Conservation (phyloP, 108 stramenopile genomes). For the Cyclostephanos invisitatus region DNA sequence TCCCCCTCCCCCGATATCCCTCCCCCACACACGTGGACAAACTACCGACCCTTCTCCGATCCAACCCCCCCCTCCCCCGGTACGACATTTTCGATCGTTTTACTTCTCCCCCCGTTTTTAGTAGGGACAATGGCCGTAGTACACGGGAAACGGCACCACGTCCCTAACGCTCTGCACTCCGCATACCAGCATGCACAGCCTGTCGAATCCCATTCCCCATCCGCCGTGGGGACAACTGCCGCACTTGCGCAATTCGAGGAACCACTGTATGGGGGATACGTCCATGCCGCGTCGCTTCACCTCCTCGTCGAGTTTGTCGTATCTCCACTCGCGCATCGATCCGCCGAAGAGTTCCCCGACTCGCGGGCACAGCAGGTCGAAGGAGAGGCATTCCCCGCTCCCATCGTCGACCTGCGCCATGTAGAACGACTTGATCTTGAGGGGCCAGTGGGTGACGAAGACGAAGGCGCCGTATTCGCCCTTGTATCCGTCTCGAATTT, state of each 20-base stretch:
- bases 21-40: too few species aligned
- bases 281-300: slow-evolving; percentile 72
- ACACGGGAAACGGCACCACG: slow-evolving; percentile 94
- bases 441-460: slow-evolving; percentile 91
- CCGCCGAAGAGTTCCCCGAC: slow-evolving; percentile 95
- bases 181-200: slow-evolving; percentile 87
- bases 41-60: too few species aligned
- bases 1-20: too few species aligned
- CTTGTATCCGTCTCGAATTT: slow-evolving; percentile 51
- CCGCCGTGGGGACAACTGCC: slow-evolving; percentile 93
- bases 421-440: slow-evolving; percentile 96
- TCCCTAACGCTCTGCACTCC: slow-evolving; percentile 91
- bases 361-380: slow-evolving; percentile 90
- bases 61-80: too few species aligned
- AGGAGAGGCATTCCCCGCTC: slow-evolving; percentile 85
- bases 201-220: slow-evolving; percentile 96
- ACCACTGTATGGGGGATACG: slow-evolving; percentile 84
- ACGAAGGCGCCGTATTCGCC: slow-evolving; percentile 80
- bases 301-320: slow-evolving; percentile 74
- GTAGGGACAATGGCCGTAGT: slow-evolving; percentile 88
- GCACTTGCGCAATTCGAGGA: slow-evolving; percentile 87
- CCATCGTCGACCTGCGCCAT: slow-evolving; percentile 92
- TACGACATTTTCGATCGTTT: too few species aligned
- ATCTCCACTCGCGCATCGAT: slow-evolving; percentile 89
- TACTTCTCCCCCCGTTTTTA: slow-evolving; percentile 46